Percentiles rank a stretch among this genome's conserved stretches.
These are phyloP conservation scores for Thalassiosira livingstoniorum DNA, from an alignment of 352 stramenopile genomes.

Conservation along the genomic window DNA sequence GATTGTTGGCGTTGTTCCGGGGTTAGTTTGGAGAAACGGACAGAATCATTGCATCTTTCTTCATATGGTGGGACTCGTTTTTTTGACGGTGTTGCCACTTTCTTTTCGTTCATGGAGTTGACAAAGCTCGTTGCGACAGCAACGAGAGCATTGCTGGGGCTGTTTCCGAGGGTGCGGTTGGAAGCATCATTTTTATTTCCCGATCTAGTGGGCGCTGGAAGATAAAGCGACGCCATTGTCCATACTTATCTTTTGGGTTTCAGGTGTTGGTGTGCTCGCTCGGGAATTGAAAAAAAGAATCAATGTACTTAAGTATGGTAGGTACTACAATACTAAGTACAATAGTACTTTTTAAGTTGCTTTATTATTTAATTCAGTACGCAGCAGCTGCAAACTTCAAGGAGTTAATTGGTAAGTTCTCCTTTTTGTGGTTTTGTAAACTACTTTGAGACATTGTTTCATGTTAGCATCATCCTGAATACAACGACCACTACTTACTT, in stretches of 20 bases:
- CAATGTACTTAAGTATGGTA: too few relatives aligned
- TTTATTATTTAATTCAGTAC: background rate
- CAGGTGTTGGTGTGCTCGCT: background rate
- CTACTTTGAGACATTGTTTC: too few relatives aligned
- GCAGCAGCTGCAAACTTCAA: background rate
- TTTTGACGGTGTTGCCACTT: background rate
- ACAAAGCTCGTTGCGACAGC: background rate
- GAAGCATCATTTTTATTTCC: conserved; percentile 19
- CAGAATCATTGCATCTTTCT: conserved; percentile 66
- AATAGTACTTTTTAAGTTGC: background rate
- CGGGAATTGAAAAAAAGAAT: too few relatives aligned
- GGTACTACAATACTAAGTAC: background rate
- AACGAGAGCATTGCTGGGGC: conserved; percentile 11
- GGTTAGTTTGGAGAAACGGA: conserved; percentile 60
- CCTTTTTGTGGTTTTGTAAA: background rate
- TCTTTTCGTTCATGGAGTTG: conserved; percentile 2
- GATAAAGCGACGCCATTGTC: conserved; percentile 59
- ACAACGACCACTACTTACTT: too few relatives aligned
- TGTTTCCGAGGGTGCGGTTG: background rate
- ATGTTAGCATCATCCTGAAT: too few relatives aligned
- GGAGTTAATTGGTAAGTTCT: too few relatives aligned
- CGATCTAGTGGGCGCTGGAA: conserved; percentile 60
- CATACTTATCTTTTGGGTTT: conserved; percentile 2
- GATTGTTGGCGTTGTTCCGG: conserved; percentile 59
- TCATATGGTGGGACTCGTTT: conserved; percentile 69